Base-by-base conservation (phyloP, 2,329 filamentous ascomycete species). In the Xylaria sp. region DNA sequence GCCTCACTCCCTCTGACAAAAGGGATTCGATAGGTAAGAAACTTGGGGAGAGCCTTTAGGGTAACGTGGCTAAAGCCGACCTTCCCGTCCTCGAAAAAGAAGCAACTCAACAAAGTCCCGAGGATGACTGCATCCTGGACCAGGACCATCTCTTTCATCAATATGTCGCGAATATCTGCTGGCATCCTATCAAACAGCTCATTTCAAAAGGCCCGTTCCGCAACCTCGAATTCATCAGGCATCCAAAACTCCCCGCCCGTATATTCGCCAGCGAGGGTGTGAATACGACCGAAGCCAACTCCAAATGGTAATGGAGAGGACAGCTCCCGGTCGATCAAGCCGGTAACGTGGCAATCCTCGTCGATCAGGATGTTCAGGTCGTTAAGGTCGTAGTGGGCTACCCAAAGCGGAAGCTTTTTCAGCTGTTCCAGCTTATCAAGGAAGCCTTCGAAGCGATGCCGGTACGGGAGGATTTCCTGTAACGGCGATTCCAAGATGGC, bases 111-210 rank as follows among this genome's bases (percentile, higher is more conserved):
- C 63, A 79, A 60, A 13, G 78, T 79, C 32, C 69, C 76, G 23
- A 78, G 69, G 9, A 77, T 72, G 12, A 79, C 73, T 5, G 71
- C 74, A 61, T 79, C 74, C 68, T 79, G 77, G 35, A 79, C 72
- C 44, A 78, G 69, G 21, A 68, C 64, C 42, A 81, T 74, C 21
- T 77, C 74, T 58, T 77, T 76, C 58, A 79, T 76, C 42, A 82
- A 68, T n/a, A 75, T 69, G 48, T 73, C 73, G 47, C 73, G 72
- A 71, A 70, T 69, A 47, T 35, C 48, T 35, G 55, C 27, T 1
- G 74, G 54, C 73, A 75, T 79, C 10, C 73, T 75, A 44, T 63
- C 51, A 32, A 78, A 74, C 29, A 78, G 50, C 42, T 70, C 69
- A 29, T 62, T 55, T 75, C 74, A 78, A 63, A 79, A 75, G 21